Evolutionary conservation across 192 early-diverging fungal genomes (phyloP).

Genomic region (Backusella morwellensis): DNA sequence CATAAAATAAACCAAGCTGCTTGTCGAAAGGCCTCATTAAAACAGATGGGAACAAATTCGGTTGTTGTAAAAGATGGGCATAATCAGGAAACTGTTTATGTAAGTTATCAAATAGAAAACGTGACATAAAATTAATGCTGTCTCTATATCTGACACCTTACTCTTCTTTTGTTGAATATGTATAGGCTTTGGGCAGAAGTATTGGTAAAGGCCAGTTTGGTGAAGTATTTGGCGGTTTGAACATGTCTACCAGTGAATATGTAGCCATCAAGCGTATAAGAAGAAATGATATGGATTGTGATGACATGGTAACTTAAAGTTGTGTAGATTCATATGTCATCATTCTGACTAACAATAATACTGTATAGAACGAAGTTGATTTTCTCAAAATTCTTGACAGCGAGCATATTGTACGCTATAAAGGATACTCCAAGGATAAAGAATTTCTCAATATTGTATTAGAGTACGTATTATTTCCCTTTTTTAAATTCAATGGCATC

Average conservation of each 20-base stretch:
- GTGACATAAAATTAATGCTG: background rate
- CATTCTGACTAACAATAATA: background rate
- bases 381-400: conserved; percentile 77
- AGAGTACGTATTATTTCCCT: conserved; percentile 43
- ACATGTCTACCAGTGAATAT: conserved; percentile 76
- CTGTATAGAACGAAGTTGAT: conserved; percentile 71
- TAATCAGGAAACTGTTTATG: background rate
- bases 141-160: background rate
- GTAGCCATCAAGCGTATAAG: conserved; percentile 87
- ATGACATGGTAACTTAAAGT: conserved; percentile 61
- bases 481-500: background rate
- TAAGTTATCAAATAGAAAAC: background rate
- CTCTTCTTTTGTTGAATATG: background rate
- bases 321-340: background rate
- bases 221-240: conserved; percentile 74
- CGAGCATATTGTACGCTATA: conserved; percentile 80
- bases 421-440: conserved; percentile 73
- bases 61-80: background rate
- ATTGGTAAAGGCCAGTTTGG: conserved; percentile 92
- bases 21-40: background rate
- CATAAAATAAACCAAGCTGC: background rate
- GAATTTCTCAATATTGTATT: conserved; percentile 79
- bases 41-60: conserved; percentile 1
- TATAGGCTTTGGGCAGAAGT: conserved; percentile 73
- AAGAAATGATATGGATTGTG: conserved; percentile 57